These are phyloP conservation scores for Penicillium sclerotigenum DNA, from an alignment of 2,329 filamentous ascomycete genomes.

Conservation along the genomic window DNA sequence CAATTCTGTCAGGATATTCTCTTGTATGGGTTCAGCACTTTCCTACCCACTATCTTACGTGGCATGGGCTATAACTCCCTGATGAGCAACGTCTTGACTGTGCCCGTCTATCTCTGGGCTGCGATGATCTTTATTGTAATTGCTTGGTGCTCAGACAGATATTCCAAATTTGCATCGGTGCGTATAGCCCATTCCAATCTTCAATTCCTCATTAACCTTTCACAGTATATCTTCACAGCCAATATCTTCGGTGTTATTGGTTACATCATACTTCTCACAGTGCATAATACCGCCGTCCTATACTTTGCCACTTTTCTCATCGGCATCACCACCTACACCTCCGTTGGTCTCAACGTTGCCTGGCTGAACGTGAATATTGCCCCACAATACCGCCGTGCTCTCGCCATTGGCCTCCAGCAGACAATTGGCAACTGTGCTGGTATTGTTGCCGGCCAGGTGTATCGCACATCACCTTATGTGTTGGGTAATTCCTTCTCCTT, in stretches of 20 bases:
- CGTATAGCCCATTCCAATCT: neutral
- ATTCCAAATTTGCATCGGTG: constrained; percentile 28
- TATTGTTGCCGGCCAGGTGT: constrained; percentile 50
- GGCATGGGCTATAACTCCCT: constrained; percentile 53
- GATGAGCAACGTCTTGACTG: constrained; percentile 53
- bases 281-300: constrained; percentile 50
- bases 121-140: constrained; percentile 43
- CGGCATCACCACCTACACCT: constrained; percentile 49
- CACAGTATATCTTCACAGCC: constrained; percentile 34
- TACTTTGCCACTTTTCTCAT: constrained; percentile 53
- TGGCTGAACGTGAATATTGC: constrained; percentile 52
- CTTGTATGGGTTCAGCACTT: constrained; percentile 58
- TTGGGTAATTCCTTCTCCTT: constrained; percentile 40
- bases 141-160: constrained; percentile 48
- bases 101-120: constrained; percentile 56
- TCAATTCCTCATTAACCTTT: constrained; percentile 4
- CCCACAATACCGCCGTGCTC: constrained; percentile 49
- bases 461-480: constrained; percentile 36
- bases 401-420: constrained; percentile 47
- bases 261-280: constrained; percentile 49
- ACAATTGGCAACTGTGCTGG: constrained; percentile 51
- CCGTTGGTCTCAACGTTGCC: constrained; percentile 47
- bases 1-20: constrained; percentile 55
- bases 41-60: constrained; percentile 55
- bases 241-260: constrained; percentile 49